These are phyloP conservation scores for Alternaria triticina DNA, from an alignment of 2,329 filamentous ascomycete species.

Conservation along the genomic window DNA sequence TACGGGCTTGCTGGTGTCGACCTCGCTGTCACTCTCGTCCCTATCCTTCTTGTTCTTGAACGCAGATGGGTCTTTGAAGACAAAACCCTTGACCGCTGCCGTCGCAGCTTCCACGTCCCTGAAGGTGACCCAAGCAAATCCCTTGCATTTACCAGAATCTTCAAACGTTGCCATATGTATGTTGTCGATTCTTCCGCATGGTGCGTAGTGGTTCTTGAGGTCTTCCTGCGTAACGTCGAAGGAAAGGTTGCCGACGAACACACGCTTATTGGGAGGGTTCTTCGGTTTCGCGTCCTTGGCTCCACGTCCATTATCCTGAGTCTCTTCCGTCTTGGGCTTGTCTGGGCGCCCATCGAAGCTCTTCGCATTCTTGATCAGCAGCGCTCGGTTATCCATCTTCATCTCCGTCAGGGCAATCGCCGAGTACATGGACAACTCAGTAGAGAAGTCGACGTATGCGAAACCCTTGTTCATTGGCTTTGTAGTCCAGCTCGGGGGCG, in stretches of 20 bases:
- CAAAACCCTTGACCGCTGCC: constrained; percentile 80
- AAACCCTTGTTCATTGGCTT: constrained; percentile 85
- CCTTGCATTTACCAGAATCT: constrained; percentile 97
- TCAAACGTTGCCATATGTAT: constrained; percentile 94
- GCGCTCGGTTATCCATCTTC: constrained; percentile 74
- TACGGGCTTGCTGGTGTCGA: constrained; percentile 51
- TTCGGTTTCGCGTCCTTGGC: constrained; percentile 41
- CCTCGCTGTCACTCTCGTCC: constrained; percentile 61
- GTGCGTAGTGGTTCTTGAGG: constrained; percentile 78
- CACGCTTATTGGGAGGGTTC: constrained; percentile 74
- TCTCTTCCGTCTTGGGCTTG: constrained; percentile 58
- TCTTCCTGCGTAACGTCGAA: constrained; percentile 72
- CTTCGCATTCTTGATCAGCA: constrained; percentile 92
- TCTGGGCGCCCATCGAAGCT: constrained; percentile 89
- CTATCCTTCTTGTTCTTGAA: constrained; percentile 53
- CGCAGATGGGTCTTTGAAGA: constrained; percentile 68
- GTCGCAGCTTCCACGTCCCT: constrained; percentile 76
- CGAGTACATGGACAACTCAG: constrained; percentile 70
- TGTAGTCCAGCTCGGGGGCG: constrained; percentile 49
- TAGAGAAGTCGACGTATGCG: constrained; percentile 91
- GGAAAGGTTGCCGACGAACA: constrained; percentile 75
- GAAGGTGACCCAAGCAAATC: constrained; percentile 95
- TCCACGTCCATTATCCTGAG: constrained; percentile 17
- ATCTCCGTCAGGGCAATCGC: constrained; percentile 88
- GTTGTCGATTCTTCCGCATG: constrained; percentile 82